Evolutionary conservation across 495 filamentous ascomycete species (phyloP), one percentile per base, ranked within the genome.

Genomic region (Amorphotheca resinae): DNA sequence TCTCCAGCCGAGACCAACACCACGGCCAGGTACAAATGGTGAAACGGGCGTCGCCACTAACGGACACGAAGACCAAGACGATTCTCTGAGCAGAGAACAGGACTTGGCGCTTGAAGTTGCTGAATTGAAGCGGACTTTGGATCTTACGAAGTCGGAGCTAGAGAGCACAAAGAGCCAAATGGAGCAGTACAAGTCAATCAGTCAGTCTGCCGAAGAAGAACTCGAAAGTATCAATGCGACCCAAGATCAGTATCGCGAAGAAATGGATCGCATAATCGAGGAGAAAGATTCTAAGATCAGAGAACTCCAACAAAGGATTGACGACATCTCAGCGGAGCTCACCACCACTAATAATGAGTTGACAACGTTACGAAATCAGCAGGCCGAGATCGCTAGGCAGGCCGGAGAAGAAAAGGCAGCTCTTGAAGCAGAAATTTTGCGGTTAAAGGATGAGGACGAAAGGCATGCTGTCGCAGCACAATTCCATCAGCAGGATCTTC

Each of bases 121-220:
- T 0, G 83, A 94, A 45, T 69, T 96, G 38, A 87, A 84, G 57
- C 79, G 81, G 40, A 79, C 84, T 47, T 67, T 95, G 15, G 84
- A 91, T 22, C 62, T 89, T 25, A 70, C 76, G 8, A 80, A 72
- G 49, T 72, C 70, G 20, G 84, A 95, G 46, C 67, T 95, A 15
- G 78, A 91, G 45, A 78, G 77, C 52, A 72, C 83, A 9, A 84
- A 83, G 58, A 69, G 74, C 22, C 77, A 93, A 50, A 79, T 78
- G 22, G 87, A 94, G 57, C 79, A 83, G 48, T 95, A 93, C 66
- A 87, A 84, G 54, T 72, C 75, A n/a, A 88, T 96, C 55, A 84
- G 83, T 51, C 82, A 87, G 54, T 69, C 74, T 12, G 76, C 82
- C n/a, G 89, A 99, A 55, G 88, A 96, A 38, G 84, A 88, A 37